Conservation (phyloP, 805 yeast species). For the Ogataea methanolica region DNA sequence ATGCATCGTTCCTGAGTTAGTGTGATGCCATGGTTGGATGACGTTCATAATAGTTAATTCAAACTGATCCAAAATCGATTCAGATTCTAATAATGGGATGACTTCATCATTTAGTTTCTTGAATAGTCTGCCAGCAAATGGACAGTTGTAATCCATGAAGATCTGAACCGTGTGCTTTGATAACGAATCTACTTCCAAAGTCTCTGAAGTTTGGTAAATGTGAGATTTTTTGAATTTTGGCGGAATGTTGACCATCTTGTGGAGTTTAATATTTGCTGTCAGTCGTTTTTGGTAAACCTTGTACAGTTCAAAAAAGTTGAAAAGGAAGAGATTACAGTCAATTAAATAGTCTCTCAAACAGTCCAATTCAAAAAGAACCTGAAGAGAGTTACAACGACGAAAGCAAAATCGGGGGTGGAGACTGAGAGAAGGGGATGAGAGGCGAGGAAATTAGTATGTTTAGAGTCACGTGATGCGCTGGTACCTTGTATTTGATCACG, state of each 20-base stretch:
- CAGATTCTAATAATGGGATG: constrained; percentile 45
- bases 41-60: constrained; percentile 65
- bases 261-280: background rate
- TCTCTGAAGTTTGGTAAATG: constrained; percentile 7
- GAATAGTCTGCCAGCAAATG: constrained; percentile 63
- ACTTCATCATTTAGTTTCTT: constrained; percentile 47
- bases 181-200: background rate
- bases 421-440: no score
- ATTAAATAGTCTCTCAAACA: no score
- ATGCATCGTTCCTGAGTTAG: constrained; percentile 55
- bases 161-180: constrained; percentile 46
- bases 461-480: no score
- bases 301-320: no score
- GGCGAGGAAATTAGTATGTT: no score
- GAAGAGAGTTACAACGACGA: no score
- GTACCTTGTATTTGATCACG: no score
- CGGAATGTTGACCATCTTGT: constrained; percentile 19
- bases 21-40: constrained; percentile 89
- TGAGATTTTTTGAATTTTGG: constrained; percentile 22
- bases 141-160: constrained; percentile 75
- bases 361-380: no score
- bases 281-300: background rate
- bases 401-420: no score
- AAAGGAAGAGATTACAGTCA: no score
- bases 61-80: constrained; percentile 42